Evolutionary conservation across 164 flowering plant species (phyloP).

Genomic region (Protea cynaroides): DNA sequence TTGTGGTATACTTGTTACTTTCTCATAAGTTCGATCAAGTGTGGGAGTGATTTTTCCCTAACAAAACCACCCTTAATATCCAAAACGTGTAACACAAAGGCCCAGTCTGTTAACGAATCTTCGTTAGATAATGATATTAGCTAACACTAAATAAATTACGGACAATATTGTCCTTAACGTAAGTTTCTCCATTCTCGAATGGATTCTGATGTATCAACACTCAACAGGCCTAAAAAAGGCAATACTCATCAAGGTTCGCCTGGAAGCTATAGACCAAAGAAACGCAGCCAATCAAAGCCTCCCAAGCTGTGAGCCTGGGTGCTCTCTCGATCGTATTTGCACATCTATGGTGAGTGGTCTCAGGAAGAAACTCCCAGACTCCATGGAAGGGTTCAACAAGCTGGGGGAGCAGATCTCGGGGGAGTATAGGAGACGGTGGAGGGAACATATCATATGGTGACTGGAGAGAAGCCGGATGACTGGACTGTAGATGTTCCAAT

Average conservation of each 20-base stretch:
- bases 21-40: no score
- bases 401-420: constrained; percentile 15
- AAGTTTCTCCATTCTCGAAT: constrained; percentile 22
- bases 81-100: no score
- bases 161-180: no score
- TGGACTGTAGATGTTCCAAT: constrained; percentile 20
- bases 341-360: constrained; percentile 26
- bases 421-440: constrained; percentile 30
- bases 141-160: no score
- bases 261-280: constrained; percentile 29
- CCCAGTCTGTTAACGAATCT: no score
- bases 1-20: no score
- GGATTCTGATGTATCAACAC: constrained; percentile 26
- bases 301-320: constrained; percentile 32
- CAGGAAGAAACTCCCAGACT: constrained; percentile 23
- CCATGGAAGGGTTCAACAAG: constrained; percentile 22
- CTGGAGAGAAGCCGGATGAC: constrained; percentile 27
- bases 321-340: constrained; percentile 31
- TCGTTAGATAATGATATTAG: no score
- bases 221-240: constrained; percentile 23
- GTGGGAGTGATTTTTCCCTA: no score
- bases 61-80: no score
- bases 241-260: constrained; percentile 24
- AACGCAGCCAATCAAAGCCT: constrained; percentile 28
- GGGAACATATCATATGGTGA: constrained; percentile 24